phyloP scores from a whole-genome alignment of 805 yeast genomes.

The Candida nanaspora region DNA sequence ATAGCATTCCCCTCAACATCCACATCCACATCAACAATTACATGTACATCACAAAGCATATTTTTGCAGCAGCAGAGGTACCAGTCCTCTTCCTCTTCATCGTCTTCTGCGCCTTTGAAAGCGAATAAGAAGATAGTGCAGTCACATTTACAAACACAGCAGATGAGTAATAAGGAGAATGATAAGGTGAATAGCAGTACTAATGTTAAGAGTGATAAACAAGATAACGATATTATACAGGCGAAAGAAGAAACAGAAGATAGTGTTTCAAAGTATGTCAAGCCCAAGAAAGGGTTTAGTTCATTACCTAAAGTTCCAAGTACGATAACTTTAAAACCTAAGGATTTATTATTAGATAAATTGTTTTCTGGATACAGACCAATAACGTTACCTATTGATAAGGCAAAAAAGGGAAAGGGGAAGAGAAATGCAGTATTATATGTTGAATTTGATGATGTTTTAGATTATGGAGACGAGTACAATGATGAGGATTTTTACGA shows the following conservation, averaged over 20 bases:
- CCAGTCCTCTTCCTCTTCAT: neutral
- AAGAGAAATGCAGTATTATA: slow-evolving; percentile 21
- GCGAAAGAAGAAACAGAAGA: slow-evolving; percentile 1
- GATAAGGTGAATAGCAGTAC: slow-evolving; percentile 14
- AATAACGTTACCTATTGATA: slow-evolving; percentile 23
- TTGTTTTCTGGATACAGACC: slow-evolving; percentile 30
- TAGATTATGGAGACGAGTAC: slow-evolving; percentile 17
- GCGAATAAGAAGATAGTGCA: slow-evolving; percentile 11
- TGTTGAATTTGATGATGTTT: slow-evolving; percentile 26
- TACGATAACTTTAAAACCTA: slow-evolving; percentile 24
- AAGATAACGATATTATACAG: slow-evolving; percentile 1
- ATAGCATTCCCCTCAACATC: too few species aligned
- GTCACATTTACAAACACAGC: slow-evolving; percentile 4
- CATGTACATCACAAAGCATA: too few species aligned
- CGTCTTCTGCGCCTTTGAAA: slow-evolving; percentile 2
- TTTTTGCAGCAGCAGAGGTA: neutral
- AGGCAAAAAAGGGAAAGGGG: slow-evolving; percentile 14
- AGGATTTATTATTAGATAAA: slow-evolving; percentile 26
- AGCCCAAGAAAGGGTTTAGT: slow-evolving; percentile 25
- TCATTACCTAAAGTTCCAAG: slow-evolving; percentile 27
- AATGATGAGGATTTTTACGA: neutral
- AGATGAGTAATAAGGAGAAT: slow-evolving; percentile 12
- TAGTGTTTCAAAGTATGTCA: too few species aligned
- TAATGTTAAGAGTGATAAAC: slow-evolving; percentile 8
- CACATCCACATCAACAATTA: too few species aligned